A percentile compares a stretch with the other conserved stretches of the same genome.
Evolutionary conservation across 306 rosid species (phyloP).

Genomic region (Rosa lucieae): DNA sequence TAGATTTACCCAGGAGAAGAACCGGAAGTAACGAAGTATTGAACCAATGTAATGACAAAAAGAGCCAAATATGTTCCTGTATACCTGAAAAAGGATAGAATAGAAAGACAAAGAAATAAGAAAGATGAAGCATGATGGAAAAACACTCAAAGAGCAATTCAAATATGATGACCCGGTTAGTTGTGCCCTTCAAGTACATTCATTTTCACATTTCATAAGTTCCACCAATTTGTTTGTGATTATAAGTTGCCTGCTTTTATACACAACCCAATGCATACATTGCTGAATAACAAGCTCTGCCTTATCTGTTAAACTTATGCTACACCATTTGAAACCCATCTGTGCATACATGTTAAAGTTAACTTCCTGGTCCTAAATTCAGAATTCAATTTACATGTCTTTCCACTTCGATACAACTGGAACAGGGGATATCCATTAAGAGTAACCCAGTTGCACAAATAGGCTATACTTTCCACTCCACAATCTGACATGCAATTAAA

Average conservation of each 20-base stretch:
- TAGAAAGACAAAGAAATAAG: slow-evolving; percentile 14
- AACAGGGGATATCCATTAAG: neutral
- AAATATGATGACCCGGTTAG: slow-evolving; percentile 5
- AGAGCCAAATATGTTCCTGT: slow-evolving; percentile 66
- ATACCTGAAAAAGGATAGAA: slow-evolving; percentile 56
- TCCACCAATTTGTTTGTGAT: neutral
- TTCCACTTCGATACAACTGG: neutral
- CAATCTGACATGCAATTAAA: slow-evolving; percentile 1
- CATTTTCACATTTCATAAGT: neutral
- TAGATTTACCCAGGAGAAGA: slow-evolving; percentile 89
- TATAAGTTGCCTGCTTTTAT: neutral
- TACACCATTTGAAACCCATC: neutral
- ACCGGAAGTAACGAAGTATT: slow-evolving; percentile 69
- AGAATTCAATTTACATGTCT: neutral
- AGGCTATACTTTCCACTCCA: neutral
- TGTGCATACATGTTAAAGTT: neutral
- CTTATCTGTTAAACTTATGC: neutral
- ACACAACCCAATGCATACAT: neutral
- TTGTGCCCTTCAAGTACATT: neutral
- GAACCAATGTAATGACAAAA: slow-evolving; percentile 60
- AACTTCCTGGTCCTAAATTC: neutral
- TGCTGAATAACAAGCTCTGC: neutral
- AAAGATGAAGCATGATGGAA: slow-evolving; percentile 2
- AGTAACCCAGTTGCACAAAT: slow-evolving; percentile 3
- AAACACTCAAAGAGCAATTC: slow-evolving; percentile 10